Conservation (phyloP, 2,329 filamentous ascomycete species). For the Alternaria viburni region DNA sequence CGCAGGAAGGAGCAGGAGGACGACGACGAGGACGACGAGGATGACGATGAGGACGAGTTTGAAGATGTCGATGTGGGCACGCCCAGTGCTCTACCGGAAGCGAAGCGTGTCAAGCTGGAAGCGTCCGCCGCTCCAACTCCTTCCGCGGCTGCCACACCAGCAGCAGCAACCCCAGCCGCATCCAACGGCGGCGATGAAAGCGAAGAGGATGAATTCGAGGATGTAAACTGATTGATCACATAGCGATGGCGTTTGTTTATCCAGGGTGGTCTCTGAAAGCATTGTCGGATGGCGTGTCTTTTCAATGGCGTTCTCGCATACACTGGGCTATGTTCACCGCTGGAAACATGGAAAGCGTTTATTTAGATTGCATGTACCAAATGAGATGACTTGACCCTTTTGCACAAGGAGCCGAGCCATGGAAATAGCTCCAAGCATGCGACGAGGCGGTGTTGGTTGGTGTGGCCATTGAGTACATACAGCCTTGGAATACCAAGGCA, state of each 20-base stretch:
- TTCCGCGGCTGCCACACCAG: constrained; percentile 40
- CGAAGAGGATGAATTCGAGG: constrained; percentile 56
- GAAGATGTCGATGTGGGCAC: constrained; percentile 46
- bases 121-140: constrained; percentile 47
- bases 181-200: constrained; percentile 55
- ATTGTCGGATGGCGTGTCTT: neutral
- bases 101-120: constrained; percentile 69
- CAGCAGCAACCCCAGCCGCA: constrained; percentile 47
- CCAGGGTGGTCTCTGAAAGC: neutral
- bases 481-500: constrained; percentile 9
- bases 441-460: neutral
- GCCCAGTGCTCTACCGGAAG: constrained; percentile 45
- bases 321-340: neutral
- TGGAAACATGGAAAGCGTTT: neutral
- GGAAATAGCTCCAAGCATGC: neutral
- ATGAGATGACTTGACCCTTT: neutral
- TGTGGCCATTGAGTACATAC: constrained; percentile 1
- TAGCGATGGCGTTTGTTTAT: constrained; percentile 16
- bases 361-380: neutral
- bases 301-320: neutral
- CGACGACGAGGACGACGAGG: constrained; percentile 47
- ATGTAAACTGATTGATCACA: constrained; percentile 44
- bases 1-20: constrained; percentile 52
- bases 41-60: constrained; percentile 11
- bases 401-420: neutral